A percentile compares a stretch with the other conserved stretches of the same genome.
These are phyloP conservation scores for Vitis hybrid DNA, from an alignment of 177 flowering plant species.

Conservation along the genomic window DNA sequence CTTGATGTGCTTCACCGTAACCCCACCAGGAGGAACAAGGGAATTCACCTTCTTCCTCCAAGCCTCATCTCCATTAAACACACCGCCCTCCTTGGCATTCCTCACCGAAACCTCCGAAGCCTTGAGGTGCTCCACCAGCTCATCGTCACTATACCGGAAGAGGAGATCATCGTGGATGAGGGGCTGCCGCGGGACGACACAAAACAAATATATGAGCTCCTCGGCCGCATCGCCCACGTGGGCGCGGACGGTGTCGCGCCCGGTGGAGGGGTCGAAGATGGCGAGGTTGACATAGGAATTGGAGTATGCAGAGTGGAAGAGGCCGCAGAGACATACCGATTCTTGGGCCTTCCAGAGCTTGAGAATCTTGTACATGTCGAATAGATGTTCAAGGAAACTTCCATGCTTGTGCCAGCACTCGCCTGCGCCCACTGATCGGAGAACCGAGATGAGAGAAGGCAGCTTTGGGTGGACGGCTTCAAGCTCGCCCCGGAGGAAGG, in stretches of 20 bases:
- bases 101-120: slow-evolving; percentile 47
- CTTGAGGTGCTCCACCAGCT: slow-evolving; percentile 61
- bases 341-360: slow-evolving; percentile 65
- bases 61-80: slow-evolving; percentile 35
- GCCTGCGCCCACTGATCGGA: slow-evolving; percentile 83
- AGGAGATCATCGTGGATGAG: slow-evolving; percentile 84
- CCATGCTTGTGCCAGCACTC: slow-evolving; percentile 99
- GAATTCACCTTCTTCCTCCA: slow-evolving; percentile 74
- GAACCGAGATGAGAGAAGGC: slow-evolving; percentile 59
- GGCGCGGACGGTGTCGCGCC: slow-evolving; percentile 61
- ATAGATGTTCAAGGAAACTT: slow-evolving; percentile 82
- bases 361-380: slow-evolving; percentile 71
- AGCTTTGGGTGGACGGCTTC: slow-evolving; percentile 46
- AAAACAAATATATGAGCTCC: slow-evolving; percentile 74
- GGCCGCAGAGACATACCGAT: slow-evolving; percentile 80
- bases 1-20: slow-evolving; percentile 71
- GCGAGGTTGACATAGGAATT: slow-evolving; percentile 50
- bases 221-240: slow-evolving; percentile 80
- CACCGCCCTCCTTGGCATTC: slow-evolving; percentile 37
- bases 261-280: slow-evolving; percentile 30
- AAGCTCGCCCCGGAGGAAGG: slow-evolving; percentile 85
- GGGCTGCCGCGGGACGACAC: slow-evolving; percentile 78
- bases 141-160: slow-evolving; percentile 58
- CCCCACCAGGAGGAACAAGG: slow-evolving; percentile 60
- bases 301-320: slow-evolving; percentile 97